A percentile compares a stretch with the other conserved stretches of the same genome.
Evolutionary conservation across 768 basidiomycete species (phyloP).

Genomic region (Boletus edulis): DNA sequence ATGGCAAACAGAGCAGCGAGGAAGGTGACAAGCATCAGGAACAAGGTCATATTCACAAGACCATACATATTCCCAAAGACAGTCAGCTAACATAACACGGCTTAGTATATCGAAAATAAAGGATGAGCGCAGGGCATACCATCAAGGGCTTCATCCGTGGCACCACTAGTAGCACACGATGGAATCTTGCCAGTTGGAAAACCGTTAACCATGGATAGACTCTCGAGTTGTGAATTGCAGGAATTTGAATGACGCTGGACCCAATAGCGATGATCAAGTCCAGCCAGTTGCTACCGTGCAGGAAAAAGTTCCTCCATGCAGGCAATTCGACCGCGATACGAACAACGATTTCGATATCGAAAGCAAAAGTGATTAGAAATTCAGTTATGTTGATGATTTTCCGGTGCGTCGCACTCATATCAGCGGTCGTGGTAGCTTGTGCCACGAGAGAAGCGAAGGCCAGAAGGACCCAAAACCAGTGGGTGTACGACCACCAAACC

Average conservation of each 20-base stretch:
- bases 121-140: slow-evolving; percentile 40
- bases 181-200: slow-evolving; percentile 85
- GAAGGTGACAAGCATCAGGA: slow-evolving; percentile 85
- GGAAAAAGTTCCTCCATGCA: slow-evolving; percentile 79
- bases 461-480: slow-evolving; percentile 74
- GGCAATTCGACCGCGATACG: slow-evolving; percentile 72
- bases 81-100: slow-evolving; percentile 50
- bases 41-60: slow-evolving; percentile 87
- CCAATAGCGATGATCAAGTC: slow-evolving; percentile 75
- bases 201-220: slow-evolving; percentile 89
- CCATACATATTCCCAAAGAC: slow-evolving; percentile 93
- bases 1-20: slow-evolving; percentile 79
- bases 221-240: slow-evolving; percentile 57
- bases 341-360: slow-evolving; percentile 85
- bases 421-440: slow-evolving; percentile 65
- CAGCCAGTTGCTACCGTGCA: slow-evolving; percentile 58
- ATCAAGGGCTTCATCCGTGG: slow-evolving; percentile 88
- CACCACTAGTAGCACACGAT: slow-evolving; percentile 86
- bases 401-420: slow-evolving; percentile 45
- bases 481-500: slow-evolving; percentile 54
- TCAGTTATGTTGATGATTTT: slow-evolving; percentile 62
- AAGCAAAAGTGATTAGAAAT: slow-evolving; percentile 73
- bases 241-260: slow-evolving; percentile 82
- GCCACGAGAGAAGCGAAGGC: slow-evolving; percentile 68
- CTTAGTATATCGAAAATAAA: slow-evolving; percentile 4